Evolutionary conservation across 805 yeast genomes (phyloP).

Genomic region (Candida nanaspora): DNA sequence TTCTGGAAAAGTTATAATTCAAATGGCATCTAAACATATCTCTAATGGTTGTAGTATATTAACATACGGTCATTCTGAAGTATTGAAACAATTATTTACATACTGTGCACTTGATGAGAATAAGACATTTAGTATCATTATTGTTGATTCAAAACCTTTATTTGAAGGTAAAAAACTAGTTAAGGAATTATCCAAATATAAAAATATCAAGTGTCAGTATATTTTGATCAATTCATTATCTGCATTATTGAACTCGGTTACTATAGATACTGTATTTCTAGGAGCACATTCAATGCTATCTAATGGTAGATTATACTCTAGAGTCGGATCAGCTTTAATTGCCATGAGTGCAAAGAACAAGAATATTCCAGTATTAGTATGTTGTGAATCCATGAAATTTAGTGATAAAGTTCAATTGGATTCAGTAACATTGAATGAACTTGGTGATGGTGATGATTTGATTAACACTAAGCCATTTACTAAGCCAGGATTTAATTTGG

Average conservation of each 20-base stretch:
- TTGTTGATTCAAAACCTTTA: constrained; percentile 89
- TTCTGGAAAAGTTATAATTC: constrained; percentile 76
- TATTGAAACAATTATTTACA: constrained; percentile 66
- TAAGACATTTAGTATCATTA: constrained; percentile 67
- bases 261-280: constrained; percentile 83
- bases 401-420: constrained; percentile 94
- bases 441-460: constrained; percentile 73
- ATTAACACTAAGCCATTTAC: constrained; percentile 50
- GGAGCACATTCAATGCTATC: constrained; percentile 98
- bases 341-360: constrained; percentile 87
- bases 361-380: constrained; percentile 89
- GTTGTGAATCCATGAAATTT: constrained; percentile 92
- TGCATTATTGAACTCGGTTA: constrained; percentile 58
- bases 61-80: constrained; percentile 85
- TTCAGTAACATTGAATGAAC: constrained; percentile 89
- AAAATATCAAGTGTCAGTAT: constrained; percentile 69
- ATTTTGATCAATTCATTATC: constrained; percentile 73
- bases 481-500: constrained; percentile 55
- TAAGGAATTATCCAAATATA: constrained; percentile 43
- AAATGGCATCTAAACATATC: constrained; percentile 72
- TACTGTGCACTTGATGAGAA: constrained; percentile 56
- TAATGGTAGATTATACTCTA: constrained; percentile 84
- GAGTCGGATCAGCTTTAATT: constrained; percentile 91
- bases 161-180: constrained; percentile 87
- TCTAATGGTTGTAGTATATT: constrained; percentile 70